Conservation (phyloP, 257 asterid genomes). For the Verbascum thapsus region DNA sequence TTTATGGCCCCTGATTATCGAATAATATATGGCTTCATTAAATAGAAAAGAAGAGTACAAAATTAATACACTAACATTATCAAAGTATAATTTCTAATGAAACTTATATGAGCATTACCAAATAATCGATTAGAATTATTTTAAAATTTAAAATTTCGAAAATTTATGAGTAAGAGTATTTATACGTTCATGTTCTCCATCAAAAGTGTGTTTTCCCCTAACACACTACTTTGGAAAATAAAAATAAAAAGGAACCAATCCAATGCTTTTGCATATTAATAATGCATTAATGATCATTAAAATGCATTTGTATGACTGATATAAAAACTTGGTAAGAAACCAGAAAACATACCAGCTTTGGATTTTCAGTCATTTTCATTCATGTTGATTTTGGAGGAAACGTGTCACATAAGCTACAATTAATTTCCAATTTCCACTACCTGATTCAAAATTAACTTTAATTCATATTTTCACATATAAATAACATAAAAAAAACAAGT, state of each 20-base stretch:
- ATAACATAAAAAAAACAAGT: constrained; percentile 1
- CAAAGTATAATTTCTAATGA: too few species aligned
- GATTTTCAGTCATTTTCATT: constrained; percentile 34
- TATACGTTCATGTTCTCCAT: too few species aligned
- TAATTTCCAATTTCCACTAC: constrained; percentile 17
- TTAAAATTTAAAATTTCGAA: too few species aligned
- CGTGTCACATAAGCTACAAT: constrained; percentile 34
- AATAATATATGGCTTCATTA: background rate
- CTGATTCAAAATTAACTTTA: constrained; percentile 29
- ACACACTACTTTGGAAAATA: too few species aligned
- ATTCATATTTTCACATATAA: constrained; percentile 25
- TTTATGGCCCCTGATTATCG: constrained; percentile 20
- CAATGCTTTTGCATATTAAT: too few species aligned
- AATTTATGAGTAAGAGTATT: too few species aligned
- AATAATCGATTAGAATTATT: too few species aligned
- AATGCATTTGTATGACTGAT: background rate
- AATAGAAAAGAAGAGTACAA: background rate
- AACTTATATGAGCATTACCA: too few species aligned
- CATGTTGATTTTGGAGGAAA: constrained; percentile 26
- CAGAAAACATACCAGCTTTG: constrained; percentile 40
- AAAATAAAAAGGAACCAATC: too few species aligned
- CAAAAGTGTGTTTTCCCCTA: too few species aligned
- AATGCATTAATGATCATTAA: background rate
- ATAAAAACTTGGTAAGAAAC: too few species aligned
- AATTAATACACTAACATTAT: background rate